These are phyloP conservation scores for Fusarium tanahbumbuense DNA, from an alignment of 2,329 filamentous ascomycete species.

Conservation along the genomic window DNA sequence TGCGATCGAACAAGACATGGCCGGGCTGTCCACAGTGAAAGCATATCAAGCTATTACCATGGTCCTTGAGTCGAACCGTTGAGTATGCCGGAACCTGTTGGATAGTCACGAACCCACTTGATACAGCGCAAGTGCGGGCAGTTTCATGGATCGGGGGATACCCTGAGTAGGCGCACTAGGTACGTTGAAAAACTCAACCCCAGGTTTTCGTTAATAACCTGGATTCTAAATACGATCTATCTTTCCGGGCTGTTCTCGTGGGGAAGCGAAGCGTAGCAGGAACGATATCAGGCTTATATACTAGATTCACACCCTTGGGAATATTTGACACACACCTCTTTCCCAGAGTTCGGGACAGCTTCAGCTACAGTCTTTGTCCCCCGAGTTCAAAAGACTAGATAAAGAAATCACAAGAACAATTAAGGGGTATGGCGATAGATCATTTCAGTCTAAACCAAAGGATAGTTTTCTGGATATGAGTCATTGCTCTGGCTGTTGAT, in stretches of 20 bases:
- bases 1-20: not conserved
- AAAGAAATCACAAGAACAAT: not conserved
- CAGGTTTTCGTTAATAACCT: constrained; percentile 18
- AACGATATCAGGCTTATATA: not conserved
- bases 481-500: not conserved
- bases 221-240: constrained; percentile 16
- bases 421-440: not conserved
- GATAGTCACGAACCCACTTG: constrained; percentile 15
- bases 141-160: constrained; percentile 2
- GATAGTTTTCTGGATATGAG: not conserved
- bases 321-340: not conserved
- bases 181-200: constrained; percentile 6
- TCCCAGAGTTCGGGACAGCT: not conserved
- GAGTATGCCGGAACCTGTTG: constrained; percentile 6
- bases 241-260: constrained; percentile 36
- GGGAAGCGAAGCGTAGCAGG: constrained; percentile 31
- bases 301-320: constrained; percentile 10
- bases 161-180: not conserved
- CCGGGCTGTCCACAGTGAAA: not conserved
- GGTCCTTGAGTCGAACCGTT: not conserved
- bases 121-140: not conserved
- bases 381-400: not conserved
- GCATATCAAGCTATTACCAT: not conserved
- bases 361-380: not conserved
- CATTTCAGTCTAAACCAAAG: not conserved